phyloP scores from a whole-genome alignment of 2,329 filamentous ascomycete genomes.

The Chalaropsis thielavioides region DNA sequence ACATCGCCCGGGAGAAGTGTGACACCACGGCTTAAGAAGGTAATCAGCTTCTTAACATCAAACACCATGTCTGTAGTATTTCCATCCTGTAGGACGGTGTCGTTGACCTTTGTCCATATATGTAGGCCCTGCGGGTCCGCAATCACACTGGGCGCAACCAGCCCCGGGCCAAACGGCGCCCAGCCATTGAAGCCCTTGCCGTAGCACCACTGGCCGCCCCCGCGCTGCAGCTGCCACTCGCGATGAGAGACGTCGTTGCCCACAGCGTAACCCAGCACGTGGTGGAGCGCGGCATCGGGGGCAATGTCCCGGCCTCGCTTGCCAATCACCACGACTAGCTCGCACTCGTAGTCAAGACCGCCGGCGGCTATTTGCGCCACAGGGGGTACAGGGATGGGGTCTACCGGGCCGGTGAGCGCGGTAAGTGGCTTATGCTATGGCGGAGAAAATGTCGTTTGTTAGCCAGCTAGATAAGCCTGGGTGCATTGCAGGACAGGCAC shows the following conservation, averaged over 20 bases:
- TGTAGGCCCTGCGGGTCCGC: slow-evolving; percentile 41
- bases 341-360: slow-evolving; percentile 61
- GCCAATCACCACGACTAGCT: slow-evolving; percentile 60
- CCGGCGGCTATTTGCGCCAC: slow-evolving; percentile 52
- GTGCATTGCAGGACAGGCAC: neutral
- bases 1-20: slow-evolving; percentile 49
- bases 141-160: slow-evolving; percentile 44
- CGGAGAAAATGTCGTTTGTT: too few relatives aligned
- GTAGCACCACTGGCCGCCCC: slow-evolving; percentile 54
- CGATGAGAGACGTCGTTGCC: slow-evolving; percentile 72
- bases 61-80: slow-evolving; percentile 47
- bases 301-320: slow-evolving; percentile 50
- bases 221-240: slow-evolving; percentile 57
- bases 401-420: slow-evolving; percentile 47
- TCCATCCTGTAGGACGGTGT: slow-evolving; percentile 40
- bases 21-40: slow-evolving; percentile 46
- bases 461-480: neutral
- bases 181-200: slow-evolving; percentile 65
- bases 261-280: slow-evolving; percentile 60
- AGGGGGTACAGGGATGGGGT: slow-evolving; percentile 50
- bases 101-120: slow-evolving; percentile 47
- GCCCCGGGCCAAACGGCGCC: slow-evolving; percentile 59
- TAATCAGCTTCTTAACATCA: slow-evolving; percentile 41
- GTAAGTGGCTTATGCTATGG: slow-evolving; percentile 51
- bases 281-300: slow-evolving; percentile 50